phyloP scores from a whole-genome alignment of 176 grass and related monocot species.

The Urochloa ruziziensis region DNA sequence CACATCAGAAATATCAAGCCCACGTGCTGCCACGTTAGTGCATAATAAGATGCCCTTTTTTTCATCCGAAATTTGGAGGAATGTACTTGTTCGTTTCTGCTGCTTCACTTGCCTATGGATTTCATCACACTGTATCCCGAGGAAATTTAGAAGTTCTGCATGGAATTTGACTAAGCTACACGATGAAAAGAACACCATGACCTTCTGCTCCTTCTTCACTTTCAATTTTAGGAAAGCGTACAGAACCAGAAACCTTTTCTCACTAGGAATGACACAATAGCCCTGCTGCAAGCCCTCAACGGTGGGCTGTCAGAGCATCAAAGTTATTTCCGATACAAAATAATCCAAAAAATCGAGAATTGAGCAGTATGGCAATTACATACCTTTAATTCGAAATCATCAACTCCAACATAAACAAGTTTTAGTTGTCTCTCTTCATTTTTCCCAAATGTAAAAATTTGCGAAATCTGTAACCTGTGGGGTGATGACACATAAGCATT shows the following conservation, averaged over 20 bases:
- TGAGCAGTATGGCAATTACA: neutral
- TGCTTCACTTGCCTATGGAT: slow-evolving; percentile 93
- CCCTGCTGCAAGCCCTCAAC: slow-evolving; percentile 89
- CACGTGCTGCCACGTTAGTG: slow-evolving; percentile 84
- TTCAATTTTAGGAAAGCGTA: slow-evolving; percentile 80
- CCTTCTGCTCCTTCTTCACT: slow-evolving; percentile 42
- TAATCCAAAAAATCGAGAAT: neutral
- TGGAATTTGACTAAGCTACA: slow-evolving; percentile 93
- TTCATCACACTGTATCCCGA: slow-evolving; percentile 67
- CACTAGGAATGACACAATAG: slow-evolving; percentile 76
- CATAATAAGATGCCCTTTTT: slow-evolving; percentile 78
- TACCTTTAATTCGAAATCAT: slow-evolving; percentile 69
- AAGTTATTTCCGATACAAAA: slow-evolving; percentile 3
- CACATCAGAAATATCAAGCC: slow-evolving; percentile 89
- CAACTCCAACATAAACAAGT: slow-evolving; percentile 72
- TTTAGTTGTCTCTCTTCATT: slow-evolving; percentile 59
- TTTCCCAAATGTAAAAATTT: slow-evolving; percentile 68
- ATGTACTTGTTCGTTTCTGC: slow-evolving; percentile 72
- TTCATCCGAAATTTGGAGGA: slow-evolving; percentile 59
- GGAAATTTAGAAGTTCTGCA: slow-evolving; percentile 65
- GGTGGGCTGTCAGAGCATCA: slow-evolving; percentile 49
- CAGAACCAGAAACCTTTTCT: slow-evolving; percentile 69
- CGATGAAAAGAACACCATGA: slow-evolving; percentile 99
- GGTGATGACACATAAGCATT: slow-evolving; percentile 9
- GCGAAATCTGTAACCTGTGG: slow-evolving; percentile 85